These are phyloP conservation scores for Yarrowia osloensis DNA, from an alignment of 805 yeast genomes.

Conservation along the genomic window DNA sequence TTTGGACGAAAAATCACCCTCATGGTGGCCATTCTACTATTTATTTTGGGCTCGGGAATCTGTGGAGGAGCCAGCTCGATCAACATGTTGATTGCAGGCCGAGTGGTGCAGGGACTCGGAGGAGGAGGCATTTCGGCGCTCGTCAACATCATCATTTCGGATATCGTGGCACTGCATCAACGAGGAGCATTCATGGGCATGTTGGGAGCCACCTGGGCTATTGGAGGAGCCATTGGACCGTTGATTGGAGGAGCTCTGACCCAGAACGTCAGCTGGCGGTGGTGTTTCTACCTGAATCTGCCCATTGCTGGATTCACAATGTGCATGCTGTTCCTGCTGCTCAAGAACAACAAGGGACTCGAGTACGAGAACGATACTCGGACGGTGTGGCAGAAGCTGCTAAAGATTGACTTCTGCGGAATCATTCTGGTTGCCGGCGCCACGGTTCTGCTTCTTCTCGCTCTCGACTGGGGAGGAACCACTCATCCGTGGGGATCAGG, in stretches of 20 bases:
- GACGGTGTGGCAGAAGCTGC: constrained; percentile 45
- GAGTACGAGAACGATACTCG: constrained; percentile 42
- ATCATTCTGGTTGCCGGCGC: constrained; percentile 53
- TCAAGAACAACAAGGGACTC: constrained; percentile 34
- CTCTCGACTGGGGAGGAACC: constrained; percentile 56
- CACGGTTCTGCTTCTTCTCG: constrained; percentile 49
- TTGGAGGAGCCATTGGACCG: constrained; percentile 52
- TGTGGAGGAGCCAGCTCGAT: constrained; percentile 49
- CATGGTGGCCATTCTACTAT: constrained; percentile 45
- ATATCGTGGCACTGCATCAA: constrained; percentile 39
- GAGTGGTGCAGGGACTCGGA: constrained; percentile 69
- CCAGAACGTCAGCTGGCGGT: constrained; percentile 52
- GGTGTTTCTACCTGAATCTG: constrained; percentile 53
- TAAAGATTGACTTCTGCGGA: constrained; percentile 57
- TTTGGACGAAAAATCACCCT: constrained; percentile 43
- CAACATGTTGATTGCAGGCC: constrained; percentile 64
- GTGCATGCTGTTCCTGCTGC: constrained; percentile 36
- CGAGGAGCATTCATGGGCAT: constrained; percentile 37
- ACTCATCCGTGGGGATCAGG: constrained; percentile 56
- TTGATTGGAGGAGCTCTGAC: constrained; percentile 56
- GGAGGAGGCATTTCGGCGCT: constrained; percentile 63
- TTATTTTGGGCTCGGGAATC: constrained; percentile 47
- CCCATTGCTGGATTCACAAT: constrained; percentile 45
- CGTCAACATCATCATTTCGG: constrained; percentile 56
- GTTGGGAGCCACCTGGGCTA: constrained; percentile 36